Evolutionary conservation across 2,329 filamentous ascomycete genomes (phyloP).

Genomic region (Talaromyces albobiverticillius): DNA sequence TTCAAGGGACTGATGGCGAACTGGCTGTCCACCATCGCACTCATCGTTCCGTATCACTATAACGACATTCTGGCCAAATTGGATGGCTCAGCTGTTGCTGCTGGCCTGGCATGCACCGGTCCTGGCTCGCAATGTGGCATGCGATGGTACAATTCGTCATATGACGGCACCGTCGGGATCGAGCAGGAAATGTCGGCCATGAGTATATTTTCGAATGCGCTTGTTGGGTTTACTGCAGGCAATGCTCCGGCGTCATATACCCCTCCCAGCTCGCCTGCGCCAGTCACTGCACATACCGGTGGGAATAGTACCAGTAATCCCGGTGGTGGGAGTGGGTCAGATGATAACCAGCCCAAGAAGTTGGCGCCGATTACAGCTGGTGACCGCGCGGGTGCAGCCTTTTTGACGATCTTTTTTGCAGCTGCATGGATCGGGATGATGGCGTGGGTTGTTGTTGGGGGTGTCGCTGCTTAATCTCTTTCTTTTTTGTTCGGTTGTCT

Average conservation of each 20-base stretch:
- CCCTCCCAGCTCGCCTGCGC: constrained; percentile 29
- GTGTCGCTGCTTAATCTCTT: constrained; percentile 1
- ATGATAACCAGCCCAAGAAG: constrained; percentile 12
- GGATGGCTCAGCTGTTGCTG: constrained; percentile 51
- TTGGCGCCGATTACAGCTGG: constrained; percentile 10
- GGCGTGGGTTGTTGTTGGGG: constrained; percentile 18
- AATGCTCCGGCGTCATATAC: constrained; percentile 9
- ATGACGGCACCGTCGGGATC: constrained; percentile 35
- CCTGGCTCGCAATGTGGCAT: constrained; percentile 55
- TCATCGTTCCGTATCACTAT: constrained; percentile 55
- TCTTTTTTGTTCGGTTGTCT: no score
- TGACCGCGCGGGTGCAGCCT: constrained; percentile 16
- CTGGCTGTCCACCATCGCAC: constrained; percentile 57
- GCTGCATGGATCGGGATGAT: constrained; percentile 17
- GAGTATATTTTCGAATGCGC: constrained; percentile 31
- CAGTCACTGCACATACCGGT: constrained; percentile 50
- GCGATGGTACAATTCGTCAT: constrained; percentile 39
- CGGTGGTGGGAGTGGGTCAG: constrained; percentile 35
- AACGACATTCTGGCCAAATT: constrained; percentile 56
- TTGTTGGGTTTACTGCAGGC: constrained; percentile 28
- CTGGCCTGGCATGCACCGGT: constrained; percentile 54
- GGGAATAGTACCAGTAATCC: constrained; percentile 56
- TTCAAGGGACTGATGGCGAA: constrained; percentile 66
- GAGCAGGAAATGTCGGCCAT: constrained; percentile 43
- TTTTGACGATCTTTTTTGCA: constrained; percentile 18